Evolutionary conservation across 1,284 basidiomycete species (phyloP).

Genomic region (Ganoderma lucidum): DNA sequence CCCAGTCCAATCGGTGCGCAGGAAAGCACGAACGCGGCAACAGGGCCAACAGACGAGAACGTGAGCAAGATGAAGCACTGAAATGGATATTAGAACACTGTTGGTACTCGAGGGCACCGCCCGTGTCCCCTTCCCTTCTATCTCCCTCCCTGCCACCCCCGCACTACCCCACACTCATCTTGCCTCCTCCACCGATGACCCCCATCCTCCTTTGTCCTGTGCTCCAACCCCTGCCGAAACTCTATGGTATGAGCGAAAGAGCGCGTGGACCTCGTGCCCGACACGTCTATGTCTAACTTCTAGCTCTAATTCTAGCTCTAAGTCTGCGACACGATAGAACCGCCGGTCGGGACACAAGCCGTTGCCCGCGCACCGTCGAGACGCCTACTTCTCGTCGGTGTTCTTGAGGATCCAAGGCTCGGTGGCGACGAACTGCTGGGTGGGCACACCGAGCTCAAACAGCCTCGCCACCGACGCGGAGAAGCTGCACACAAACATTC

Average conservation of each 20-base stretch:
- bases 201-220: background rate
- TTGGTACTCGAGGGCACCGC: background rate
- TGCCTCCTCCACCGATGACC: background rate
- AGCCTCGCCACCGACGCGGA: conserved; percentile 77
- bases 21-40: background rate
- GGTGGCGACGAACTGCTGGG: conserved; percentile 71
- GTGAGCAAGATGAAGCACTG: background rate
- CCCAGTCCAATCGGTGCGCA: conserved; percentile 1
- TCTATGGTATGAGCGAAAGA: background rate
- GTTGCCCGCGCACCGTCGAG: background rate
- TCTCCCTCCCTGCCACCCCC: conserved; percentile 6
- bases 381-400: conserved; percentile 60
- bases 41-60: background rate
- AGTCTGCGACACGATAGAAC: background rate
- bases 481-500: conserved; percentile 63
- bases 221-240: background rate
- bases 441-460: conserved; percentile 91
- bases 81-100: conserved; percentile 8
- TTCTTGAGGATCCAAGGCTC: conserved; percentile 80
- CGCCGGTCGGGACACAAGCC: background rate
- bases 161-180: conserved; percentile 6
- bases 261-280: background rate
- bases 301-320: conserved; percentile 13
- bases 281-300: background rate
- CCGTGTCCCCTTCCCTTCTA: background rate